These are phyloP conservation scores for Pelargonium cotyledonis DNA, from an alignment of 441 rosid species.

Conservation along the genomic window DNA sequence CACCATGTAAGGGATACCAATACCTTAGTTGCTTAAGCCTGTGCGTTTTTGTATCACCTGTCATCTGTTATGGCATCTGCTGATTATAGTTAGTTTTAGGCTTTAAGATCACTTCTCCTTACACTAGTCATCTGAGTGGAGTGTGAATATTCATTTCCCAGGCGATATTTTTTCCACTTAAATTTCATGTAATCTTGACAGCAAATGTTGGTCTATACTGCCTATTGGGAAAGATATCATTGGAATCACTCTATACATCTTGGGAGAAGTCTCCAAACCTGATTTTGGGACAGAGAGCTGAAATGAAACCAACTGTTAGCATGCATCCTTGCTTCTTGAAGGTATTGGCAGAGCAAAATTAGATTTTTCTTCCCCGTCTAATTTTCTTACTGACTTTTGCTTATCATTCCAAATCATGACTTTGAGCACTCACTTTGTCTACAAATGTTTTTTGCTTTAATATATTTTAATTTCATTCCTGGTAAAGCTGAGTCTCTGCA, in stretches of 20 bases:
- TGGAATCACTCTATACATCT: constrained; percentile 56
- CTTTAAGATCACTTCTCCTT: too few relatives aligned
- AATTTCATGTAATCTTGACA: constrained; percentile 28
- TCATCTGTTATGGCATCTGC: constrained; percentile 9
- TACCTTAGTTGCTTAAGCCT: constrained; percentile 12
- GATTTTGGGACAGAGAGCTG: constrained; percentile 77
- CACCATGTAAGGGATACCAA: constrained; percentile 28
- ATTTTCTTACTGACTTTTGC: too few relatives aligned
- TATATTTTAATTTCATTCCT: not conserved
- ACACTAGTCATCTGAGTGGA: constrained; percentile 5
- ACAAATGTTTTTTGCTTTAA: not conserved
- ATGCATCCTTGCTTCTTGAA: constrained; percentile 75
- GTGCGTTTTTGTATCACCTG: constrained; percentile 11
- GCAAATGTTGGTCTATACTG: constrained; percentile 83
- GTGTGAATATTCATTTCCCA: not conserved
- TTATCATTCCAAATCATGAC: too few relatives aligned
- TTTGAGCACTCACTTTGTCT: not conserved
- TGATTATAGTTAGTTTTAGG: not conserved
- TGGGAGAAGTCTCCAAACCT: constrained; percentile 87
- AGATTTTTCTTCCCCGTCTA: not conserved
- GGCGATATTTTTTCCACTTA: not conserved
- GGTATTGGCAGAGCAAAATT: constrained; percentile 35
- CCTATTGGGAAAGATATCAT: constrained; percentile 65
- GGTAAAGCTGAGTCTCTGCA: not conserved
- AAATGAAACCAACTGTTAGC: constrained; percentile 54